These are phyloP conservation scores for Chaetoceros tenuissimus DNA, from an alignment of 108 stramenopile genomes.

Conservation along the genomic window DNA sequence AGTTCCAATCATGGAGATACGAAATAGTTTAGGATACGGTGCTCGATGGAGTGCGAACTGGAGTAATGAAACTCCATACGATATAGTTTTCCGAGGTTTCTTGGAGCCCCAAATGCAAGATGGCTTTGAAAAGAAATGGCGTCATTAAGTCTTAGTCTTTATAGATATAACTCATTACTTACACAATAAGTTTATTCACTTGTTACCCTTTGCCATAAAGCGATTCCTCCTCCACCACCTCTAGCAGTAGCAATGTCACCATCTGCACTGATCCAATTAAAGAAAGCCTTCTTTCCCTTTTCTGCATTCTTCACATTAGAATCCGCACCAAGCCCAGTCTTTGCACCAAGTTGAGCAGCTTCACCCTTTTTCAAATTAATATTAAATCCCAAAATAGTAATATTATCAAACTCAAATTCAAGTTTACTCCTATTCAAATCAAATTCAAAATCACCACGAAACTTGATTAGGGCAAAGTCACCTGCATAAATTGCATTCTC, in stretches of 20 bases:
- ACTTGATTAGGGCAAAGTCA: slow-evolving; percentile 63
- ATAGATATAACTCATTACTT: no score
- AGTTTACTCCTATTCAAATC: slow-evolving; percentile 52
- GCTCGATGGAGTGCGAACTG: slow-evolving; percentile 24
- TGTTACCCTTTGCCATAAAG: slow-evolving; percentile 75
- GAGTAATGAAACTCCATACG: no score
- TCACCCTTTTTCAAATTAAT: slow-evolving; percentile 38
- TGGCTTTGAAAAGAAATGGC: slow-evolving; percentile 34
- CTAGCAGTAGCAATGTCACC: slow-evolving; percentile 85
- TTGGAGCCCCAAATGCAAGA: slow-evolving; percentile 33
- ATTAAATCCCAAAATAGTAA: slow-evolving; percentile 42
- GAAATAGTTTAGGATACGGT: slow-evolving; percentile 25
- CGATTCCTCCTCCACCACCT: slow-evolving; percentile 88
- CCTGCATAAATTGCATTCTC: slow-evolving; percentile 82
- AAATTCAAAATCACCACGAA: slow-evolving; percentile 74
- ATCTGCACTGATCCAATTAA: slow-evolving; percentile 89
- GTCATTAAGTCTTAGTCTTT: no score
- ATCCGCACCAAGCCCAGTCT: slow-evolving; percentile 69
- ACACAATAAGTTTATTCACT: not conserved
- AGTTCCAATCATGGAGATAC: slow-evolving; percentile 11
- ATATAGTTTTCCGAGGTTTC: slow-evolving; percentile 32
- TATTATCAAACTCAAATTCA: slow-evolving; percentile 78
- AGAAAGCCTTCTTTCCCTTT: slow-evolving; percentile 58
- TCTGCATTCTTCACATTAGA: slow-evolving; percentile 62
- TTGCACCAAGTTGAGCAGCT: slow-evolving; percentile 46